Percentiles rank a stretch among this genome's conserved stretches.
Conservation (phyloP, 2,329 filamentous ascomycete genomes). For the Claviceps sp. region DNA sequence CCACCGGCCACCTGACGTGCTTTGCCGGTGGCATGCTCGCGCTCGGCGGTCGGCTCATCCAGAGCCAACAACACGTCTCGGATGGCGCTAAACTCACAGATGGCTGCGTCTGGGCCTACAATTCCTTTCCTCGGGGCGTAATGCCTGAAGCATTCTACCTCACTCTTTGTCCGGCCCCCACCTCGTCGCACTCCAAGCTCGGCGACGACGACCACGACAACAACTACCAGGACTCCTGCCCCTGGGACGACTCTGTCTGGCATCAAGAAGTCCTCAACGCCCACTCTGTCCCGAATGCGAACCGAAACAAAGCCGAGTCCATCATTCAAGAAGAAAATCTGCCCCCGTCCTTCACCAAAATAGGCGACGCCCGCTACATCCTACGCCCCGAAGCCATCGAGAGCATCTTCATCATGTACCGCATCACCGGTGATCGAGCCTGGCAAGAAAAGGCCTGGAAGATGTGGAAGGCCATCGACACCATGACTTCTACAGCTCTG, state of each 20-base stretch:
- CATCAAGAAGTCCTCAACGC: constrained; percentile 17
- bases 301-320: constrained; percentile 11
- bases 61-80: constrained; percentile 44
- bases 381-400: constrained; percentile 39
- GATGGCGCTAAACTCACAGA: constrained; percentile 50
- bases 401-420: constrained; percentile 40
- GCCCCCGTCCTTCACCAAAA: constrained; percentile 49
- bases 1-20: constrained; percentile 16
- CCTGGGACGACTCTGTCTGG: constrained; percentile 24
- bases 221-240: constrained; percentile 9
- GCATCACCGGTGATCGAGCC: constrained; percentile 35
- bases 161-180: constrained; percentile 21
- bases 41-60: constrained; percentile 50
- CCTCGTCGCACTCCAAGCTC: too few relatives aligned
- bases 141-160: constrained; percentile 40
- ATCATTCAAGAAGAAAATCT: constrained; percentile 19
- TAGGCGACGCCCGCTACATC: constrained; percentile 36
- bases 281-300: constrained; percentile 12
- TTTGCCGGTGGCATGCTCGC: constrained; percentile 60
- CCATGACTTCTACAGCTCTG: constrained; percentile 30
- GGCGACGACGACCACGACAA: neutral
- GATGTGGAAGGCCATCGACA: constrained; percentile 37
- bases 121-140: constrained; percentile 42
- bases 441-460: constrained; percentile 33
- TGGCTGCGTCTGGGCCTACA: constrained; percentile 58